A percentile compares a stretch with the other conserved stretches of the same genome.
Conservation (phyloP, 768 basidiomycete genomes). For the Imleria badia region DNA sequence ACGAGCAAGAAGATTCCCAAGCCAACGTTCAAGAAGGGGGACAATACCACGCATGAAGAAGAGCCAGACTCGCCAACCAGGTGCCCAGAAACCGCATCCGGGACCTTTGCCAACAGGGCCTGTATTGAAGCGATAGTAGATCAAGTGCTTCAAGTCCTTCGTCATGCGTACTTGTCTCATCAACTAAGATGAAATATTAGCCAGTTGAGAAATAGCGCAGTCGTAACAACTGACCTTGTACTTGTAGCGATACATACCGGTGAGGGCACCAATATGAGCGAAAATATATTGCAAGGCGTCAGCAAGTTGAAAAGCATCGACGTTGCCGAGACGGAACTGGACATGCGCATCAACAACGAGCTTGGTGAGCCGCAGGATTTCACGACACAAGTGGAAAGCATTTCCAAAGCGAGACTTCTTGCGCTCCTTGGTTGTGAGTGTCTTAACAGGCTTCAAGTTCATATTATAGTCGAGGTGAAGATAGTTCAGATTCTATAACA, state of each 20-base stretch:
- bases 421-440: slow-evolving; percentile 97
- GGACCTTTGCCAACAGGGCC: slow-evolving; percentile 99
- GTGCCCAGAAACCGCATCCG: slow-evolving; percentile 99
- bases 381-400: slow-evolving; percentile 96
- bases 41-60: slow-evolving; percentile 99
- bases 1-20: slow-evolving; percentile 94
- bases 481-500: slow-evolving; percentile 77
- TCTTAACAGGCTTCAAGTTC: slow-evolving; percentile 98
- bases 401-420: slow-evolving; percentile 99
- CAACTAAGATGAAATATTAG: slow-evolving; percentile 46
- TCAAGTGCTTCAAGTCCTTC: slow-evolving; percentile 97
- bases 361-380: slow-evolving; percentile 96
- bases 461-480: slow-evolving; percentile 97
- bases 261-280: slow-evolving; percentile 94
- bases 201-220: not conserved
- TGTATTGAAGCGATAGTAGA: slow-evolving; percentile 99
- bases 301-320: slow-evolving; percentile 98
- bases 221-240: slow-evolving; percentile 69
- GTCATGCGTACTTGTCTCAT: slow-evolving; percentile 99
- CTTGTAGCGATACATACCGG: slow-evolving; percentile 99
- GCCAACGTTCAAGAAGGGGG: slow-evolving; percentile 95
- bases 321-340: slow-evolving; percentile 96
- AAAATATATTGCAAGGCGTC: slow-evolving; percentile 99
- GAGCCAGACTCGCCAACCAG: slow-evolving; percentile 99
- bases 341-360: slow-evolving; percentile 99